Conservation (phyloP, 192 early-diverging fungal genomes). For the Linnemannia schmuckeri region DNA sequence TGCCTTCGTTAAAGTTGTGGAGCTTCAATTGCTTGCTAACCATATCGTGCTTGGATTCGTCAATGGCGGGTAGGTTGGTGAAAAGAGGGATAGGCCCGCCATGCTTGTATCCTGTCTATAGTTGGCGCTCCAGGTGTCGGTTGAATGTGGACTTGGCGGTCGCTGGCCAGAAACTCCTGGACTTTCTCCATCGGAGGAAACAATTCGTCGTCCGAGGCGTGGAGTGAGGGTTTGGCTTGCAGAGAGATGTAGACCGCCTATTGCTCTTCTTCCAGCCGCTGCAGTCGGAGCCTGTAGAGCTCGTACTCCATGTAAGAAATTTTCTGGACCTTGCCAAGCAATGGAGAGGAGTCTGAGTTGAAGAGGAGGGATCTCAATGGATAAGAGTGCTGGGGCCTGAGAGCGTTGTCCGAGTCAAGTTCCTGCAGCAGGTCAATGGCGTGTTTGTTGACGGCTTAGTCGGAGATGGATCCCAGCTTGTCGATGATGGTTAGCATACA, state of each 20-base stretch:
- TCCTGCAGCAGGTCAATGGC: not conserved
- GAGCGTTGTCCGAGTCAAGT: not conserved
- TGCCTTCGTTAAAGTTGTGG: not conserved
- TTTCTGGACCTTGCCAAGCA: not conserved
- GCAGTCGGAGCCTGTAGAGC: not conserved
- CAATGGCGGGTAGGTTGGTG: not conserved
- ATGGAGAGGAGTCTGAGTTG: not conserved
- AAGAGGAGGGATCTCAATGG: not conserved
- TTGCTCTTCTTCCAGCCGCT: not conserved
- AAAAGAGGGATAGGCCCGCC: not conserved
- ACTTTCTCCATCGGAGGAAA: not conserved
- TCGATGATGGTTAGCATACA: not conserved
- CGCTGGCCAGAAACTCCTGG: not conserved
- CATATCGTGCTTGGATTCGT: not conserved
- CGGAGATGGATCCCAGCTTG: not conserved
- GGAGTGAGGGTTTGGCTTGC: not conserved
- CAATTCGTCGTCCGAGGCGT: not conserved
- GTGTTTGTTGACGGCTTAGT: not conserved
- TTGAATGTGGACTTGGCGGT: conserved; percentile 8
- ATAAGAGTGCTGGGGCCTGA: not conserved
- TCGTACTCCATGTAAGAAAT: not conserved
- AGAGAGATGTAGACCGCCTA: conserved; percentile 2
- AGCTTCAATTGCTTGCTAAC: not conserved
- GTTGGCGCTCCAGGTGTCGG: not conserved
- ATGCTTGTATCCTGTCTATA: not conserved